Percentiles rank a stretch among this genome's conserved stretches.
Conservation (phyloP, 768 basidiomycete genomes). For the Aureoboletus auriporus region DNA sequence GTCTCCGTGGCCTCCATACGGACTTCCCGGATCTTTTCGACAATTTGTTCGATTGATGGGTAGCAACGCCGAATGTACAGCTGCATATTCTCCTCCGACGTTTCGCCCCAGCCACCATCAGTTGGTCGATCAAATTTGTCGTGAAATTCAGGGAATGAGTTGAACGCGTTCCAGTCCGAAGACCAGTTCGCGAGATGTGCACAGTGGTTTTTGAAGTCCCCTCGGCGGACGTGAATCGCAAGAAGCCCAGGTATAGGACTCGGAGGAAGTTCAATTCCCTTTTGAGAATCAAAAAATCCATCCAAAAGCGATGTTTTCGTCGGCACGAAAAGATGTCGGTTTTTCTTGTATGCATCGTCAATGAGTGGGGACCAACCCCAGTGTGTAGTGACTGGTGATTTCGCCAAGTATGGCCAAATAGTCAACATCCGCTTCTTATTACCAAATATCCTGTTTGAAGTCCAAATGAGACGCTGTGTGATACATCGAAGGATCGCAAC, state of each 20-base stretch:
- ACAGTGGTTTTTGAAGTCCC: conserved; percentile 49
- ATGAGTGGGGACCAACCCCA: conserved; percentile 39
- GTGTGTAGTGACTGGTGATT: conserved; percentile 32
- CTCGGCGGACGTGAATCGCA: conserved; percentile 49
- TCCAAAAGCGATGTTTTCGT: background rate
- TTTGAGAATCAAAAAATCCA: background rate
- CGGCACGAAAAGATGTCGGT: conserved; percentile 24
- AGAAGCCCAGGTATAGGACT: conserved; percentile 37
- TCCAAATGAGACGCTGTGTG: background rate
- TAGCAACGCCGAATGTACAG: conserved; percentile 38
- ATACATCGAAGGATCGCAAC: background rate
- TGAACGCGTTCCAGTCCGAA: conserved; percentile 42
- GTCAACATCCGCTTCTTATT: conserved; percentile 28
- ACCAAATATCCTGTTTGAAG: conserved; percentile 31
- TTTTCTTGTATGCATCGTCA: conserved; percentile 28
- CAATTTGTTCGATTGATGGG: conserved; percentile 41
- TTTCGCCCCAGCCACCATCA: conserved; percentile 14
- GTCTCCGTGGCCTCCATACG: conserved; percentile 18
- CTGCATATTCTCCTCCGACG: conserved; percentile 16
- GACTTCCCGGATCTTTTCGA: conserved; percentile 35
- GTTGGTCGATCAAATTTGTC: conserved; percentile 36
- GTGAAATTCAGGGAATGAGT: conserved; percentile 37
- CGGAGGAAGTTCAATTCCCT: conserved; percentile 2
- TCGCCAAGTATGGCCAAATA: conserved; percentile 31
- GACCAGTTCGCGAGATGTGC: conserved; percentile 31